Conservation (phyloP, 352 stramenopile genomes). For the Phytophthora pini region DNA sequence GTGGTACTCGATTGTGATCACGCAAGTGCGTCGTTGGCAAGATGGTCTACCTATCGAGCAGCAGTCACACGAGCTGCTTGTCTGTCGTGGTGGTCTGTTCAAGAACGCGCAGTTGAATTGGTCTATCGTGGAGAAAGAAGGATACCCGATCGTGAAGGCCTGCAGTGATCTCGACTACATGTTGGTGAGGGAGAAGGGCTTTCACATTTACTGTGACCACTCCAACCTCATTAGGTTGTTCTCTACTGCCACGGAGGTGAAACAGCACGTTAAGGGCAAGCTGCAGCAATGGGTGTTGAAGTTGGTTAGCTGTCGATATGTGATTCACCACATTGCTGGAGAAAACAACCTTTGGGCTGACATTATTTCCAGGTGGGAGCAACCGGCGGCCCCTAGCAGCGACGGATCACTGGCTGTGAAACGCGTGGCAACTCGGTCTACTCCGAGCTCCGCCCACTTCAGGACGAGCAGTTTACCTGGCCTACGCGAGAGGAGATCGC, state of each 20-base stretch:
- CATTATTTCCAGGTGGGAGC: conserved; percentile 8
- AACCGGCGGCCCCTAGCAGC: background rate
- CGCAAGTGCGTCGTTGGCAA: conserved; percentile 8
- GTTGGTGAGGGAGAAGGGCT: conserved; percentile 1
- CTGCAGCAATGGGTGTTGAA: conserved; percentile 18
- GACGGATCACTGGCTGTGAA: conserved; percentile 1
- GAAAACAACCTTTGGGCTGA: conserved; percentile 27
- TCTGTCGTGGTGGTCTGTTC: conserved; percentile 11
- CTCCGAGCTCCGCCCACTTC: conserved; percentile 9
- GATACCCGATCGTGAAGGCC: conserved; percentile 8
- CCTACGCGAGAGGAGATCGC: background rate
- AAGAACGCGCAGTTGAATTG: conserved; percentile 8
- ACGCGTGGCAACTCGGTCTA: conserved; percentile 2
- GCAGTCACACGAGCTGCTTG: conserved; percentile 12
- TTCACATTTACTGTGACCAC: conserved; percentile 22
- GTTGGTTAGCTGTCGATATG: conserved; percentile 11
- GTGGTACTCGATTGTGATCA: background rate
- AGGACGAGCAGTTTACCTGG: conserved; percentile 15
- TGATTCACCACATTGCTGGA: conserved; percentile 26
- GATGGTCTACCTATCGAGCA: conserved; percentile 4
- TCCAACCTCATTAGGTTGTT: conserved; percentile 23
- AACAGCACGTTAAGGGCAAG: conserved; percentile 17
- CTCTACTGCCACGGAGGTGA: conserved; percentile 3
- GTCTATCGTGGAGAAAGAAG: conserved; percentile 19
- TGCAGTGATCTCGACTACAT: conserved; percentile 21